Base-by-base conservation (phyloP, 192 early-diverging fungal species). In the Coemansia sp. region DNA sequence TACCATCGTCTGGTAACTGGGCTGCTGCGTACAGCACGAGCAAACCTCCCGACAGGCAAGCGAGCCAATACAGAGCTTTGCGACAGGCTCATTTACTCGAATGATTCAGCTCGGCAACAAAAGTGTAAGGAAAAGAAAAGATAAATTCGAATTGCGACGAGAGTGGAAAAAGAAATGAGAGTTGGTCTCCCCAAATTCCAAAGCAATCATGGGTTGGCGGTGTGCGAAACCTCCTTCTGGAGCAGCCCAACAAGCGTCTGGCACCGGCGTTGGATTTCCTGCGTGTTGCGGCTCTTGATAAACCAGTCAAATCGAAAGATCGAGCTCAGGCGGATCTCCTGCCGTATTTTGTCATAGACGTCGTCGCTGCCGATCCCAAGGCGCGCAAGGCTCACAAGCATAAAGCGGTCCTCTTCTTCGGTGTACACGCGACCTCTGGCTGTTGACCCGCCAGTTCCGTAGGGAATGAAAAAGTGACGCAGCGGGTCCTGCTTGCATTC, bases 221-320 rank as follows among this genome's bases (percentile, higher is more conserved):
- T 44, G 6, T 6, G 22, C 58, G 67, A 44, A 0, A 62, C 69
- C n/a, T 74, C 78, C 34, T 81, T 81, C 42, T 81, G 68, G 14
- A 81, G 65, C 53, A 81, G 59, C 4, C 78, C 72, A 23, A 97
- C 86, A 20, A 97, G 82, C 9, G 92, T 94, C 42, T 89, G 87
- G 70, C 93, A 95, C 14, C 95, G 86, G 25, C 92, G 79, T 48
- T 85, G 81, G 52, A 97, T 83, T 69, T 97, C 94, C 52, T 87
- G 79, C 4, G 93, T 74, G 29, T 94, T 96, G 34, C 97, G 84
- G 37, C 93, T 94, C 75, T 97, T 97, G 62, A 99, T 86, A 79
- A 95, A 99, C 95, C 95, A 99, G 67, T 99, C 93, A 70, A 99
- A 99, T 34, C 91, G 79, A 83, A 99, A 97, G 34, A 95, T 53